Evolutionary conservation across 2,329 filamentous ascomycete genomes (phyloP), one percentile per base, ranked within the genome.

Genomic region (Pseudogymnoascus sp.): DNA sequence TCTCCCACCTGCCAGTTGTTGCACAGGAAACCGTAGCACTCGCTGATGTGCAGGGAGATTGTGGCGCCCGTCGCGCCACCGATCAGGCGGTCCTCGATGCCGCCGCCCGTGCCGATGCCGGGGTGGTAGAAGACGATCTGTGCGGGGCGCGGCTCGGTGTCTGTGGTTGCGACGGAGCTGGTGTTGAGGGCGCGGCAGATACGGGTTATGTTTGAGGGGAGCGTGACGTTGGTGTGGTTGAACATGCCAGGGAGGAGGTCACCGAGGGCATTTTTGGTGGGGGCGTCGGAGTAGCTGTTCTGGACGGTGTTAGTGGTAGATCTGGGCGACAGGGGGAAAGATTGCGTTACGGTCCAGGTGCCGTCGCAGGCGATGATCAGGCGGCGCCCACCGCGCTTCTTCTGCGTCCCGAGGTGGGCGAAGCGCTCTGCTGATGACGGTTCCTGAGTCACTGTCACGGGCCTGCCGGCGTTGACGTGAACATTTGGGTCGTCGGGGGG

Each of bases 121-220:
- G 80, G 79, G 67, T 83, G 80, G 67, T 85, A 85, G 65, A 78
- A 80, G 60, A 84, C 78, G 63, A 85, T 77, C 67, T 85, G 82
- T 39, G 81, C 73, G 15, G 72, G 28, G 28, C 30, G 21, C 15
- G 52, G 52, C 52, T 57, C 52, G 12, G 28, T 57, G 18, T 19
- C 19, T 9, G 10, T 8, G 18, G 52, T 77, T 67, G 83, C 79
- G 33, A 67, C 72, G 66, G 77, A 79, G 37, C 68, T 72, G 35
- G 77, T 75, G 63, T 77, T 78, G 65, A 85, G 78, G 60, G 79
- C 80, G 37, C 81, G 77, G 10, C 79, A 79, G 59, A 85, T 80
- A 19, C 81, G 79, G 13, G 82, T 84, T 39, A 85, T 80, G 62
- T 85, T 85, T 57, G 81, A 83, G 0, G 81, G 79, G 15, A 79